Evolutionary conservation across 768 basidiomycete species (phyloP), one percentile per base, ranked within the genome.

Genomic region (Inosperma sp.): DNA sequence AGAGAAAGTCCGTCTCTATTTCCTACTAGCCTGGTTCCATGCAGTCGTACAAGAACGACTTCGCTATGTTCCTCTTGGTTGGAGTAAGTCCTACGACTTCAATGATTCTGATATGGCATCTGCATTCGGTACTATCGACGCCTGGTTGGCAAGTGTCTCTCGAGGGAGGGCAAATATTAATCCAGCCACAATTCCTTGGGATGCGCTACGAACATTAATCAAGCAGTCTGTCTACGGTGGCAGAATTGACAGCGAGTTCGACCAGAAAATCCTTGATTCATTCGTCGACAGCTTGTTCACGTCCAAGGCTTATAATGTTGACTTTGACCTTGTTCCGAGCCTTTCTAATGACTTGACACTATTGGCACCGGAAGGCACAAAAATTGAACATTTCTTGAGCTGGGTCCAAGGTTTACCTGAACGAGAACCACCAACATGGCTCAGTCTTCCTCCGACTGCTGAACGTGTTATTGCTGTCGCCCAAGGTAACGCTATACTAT

Each of bases 1-100:
- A 3, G 96, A 99, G 70, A 96, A 96, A 66, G 77, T 86, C 33
- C 83, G 96, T 5, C 68, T 98, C 40, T 94, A 95, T 70, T 97
- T 97, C 85, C 75, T 97, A 27, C 80, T 98, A 25, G 91, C 96
- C 1, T 99, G 95, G 94, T 96, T 98, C 86, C 96, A 99, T 62
- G 94, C 96, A 10, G 83, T 98, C 16, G 86, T 98, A 1, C 94
- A 96, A 70, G 96, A 98, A 68, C 90, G 96, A 54, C 75, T 98
- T 10, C 89, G 95, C 34, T 99, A 97, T 66, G 89, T 86, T 7
- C 96, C 96, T 5, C 73, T 99, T 13, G 95, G 96, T 0, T 99
- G 95, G 93, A 94, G 88, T 65, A 92, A 96, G 70, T 77, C 78
- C 0, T 98, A 98, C 70, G 96, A 98, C 66, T 98, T 98, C 81